A percentile compares a stretch with the other conserved stretches of the same genome.
Conservation (phyloP, 805 yeast genomes). For the Suhomyces xylopsoci region DNA sequence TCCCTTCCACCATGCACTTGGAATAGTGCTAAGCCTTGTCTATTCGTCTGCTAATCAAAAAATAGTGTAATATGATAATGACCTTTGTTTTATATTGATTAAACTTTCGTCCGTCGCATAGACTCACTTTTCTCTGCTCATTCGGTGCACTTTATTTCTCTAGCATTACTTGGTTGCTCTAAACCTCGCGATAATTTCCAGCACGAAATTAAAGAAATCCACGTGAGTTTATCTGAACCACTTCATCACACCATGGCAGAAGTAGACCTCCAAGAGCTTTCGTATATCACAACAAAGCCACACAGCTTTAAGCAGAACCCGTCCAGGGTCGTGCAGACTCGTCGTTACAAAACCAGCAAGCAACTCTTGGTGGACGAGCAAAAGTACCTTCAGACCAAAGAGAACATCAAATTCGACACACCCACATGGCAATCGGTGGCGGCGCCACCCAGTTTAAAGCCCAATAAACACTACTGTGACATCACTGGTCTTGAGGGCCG, state of each 20-base stretch:
- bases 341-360: conserved; percentile 69
- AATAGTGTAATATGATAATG: too few species aligned
- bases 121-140: not conserved
- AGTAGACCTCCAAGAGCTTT: conserved; percentile 26
- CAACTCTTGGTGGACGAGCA: conserved; percentile 78
- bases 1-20: not conserved
- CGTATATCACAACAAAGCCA: conserved; percentile 38
- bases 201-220: not conserved
- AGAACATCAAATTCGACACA: conserved; percentile 42
- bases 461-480: conserved; percentile 84
- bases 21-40: not conserved
- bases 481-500: conserved; percentile 82
- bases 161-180: not conserved
- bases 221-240: not conserved
- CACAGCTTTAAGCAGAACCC: conserved; percentile 59
- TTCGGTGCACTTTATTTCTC: not conserved
- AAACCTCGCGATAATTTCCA: not conserved
- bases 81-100: too few species aligned
- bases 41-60: not conserved
- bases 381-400: conserved; percentile 51
- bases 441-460: conserved; percentile 86
- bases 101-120: not conserved
- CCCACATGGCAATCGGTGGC: conserved; percentile 69
- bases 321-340: conserved; percentile 46
- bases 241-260: not conserved